These are phyloP conservation scores for Rhododendron mucronatum DNA, from an alignment of 148 eudicot genomes.

Conservation along the genomic window DNA sequence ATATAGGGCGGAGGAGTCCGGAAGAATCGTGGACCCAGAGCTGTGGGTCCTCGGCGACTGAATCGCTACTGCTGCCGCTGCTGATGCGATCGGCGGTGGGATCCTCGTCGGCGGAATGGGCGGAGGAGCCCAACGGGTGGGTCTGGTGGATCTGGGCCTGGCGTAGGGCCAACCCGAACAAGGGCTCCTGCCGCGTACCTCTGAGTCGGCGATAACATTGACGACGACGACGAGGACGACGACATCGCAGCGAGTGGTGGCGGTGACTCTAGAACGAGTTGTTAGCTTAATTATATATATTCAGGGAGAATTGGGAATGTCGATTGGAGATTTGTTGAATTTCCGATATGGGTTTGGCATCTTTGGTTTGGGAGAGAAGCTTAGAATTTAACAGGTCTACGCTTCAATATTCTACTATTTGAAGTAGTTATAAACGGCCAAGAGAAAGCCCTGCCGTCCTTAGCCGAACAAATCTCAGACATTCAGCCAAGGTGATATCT, in stretches of 20 bases:
- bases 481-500: too few species aligned
- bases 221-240: slow-evolving; percentile 28
- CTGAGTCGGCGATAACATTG: slow-evolving; percentile 56
- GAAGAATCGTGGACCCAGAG: slow-evolving; percentile 64
- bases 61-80: slow-evolving; percentile 44
- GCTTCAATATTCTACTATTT: background rate
- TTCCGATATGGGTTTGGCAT: background rate
- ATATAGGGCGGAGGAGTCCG: slow-evolving; percentile 70
- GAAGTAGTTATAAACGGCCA: too few species aligned
- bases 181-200: slow-evolving; percentile 72
- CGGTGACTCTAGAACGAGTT: background rate
- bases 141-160: slow-evolving; percentile 82
- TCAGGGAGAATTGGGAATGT: background rate
- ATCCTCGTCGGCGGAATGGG: slow-evolving; percentile 10
- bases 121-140: slow-evolving; percentile 39
- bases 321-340: background rate
- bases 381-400: background rate
- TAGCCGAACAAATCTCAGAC: too few species aligned
- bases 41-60: slow-evolving; percentile 53
- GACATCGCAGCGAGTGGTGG: slow-evolving; percentile 12
- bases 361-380: background rate
- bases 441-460: too few species aligned
- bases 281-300: background rate
- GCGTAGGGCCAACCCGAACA: slow-evolving; percentile 66
- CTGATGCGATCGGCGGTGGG: slow-evolving; percentile 31